Percentiles rank a stretch among this genome's conserved stretches.
phyloP scores from a whole-genome alignment of 805 yeast genomes.

The Barnettozyma sucrosica region DNA sequence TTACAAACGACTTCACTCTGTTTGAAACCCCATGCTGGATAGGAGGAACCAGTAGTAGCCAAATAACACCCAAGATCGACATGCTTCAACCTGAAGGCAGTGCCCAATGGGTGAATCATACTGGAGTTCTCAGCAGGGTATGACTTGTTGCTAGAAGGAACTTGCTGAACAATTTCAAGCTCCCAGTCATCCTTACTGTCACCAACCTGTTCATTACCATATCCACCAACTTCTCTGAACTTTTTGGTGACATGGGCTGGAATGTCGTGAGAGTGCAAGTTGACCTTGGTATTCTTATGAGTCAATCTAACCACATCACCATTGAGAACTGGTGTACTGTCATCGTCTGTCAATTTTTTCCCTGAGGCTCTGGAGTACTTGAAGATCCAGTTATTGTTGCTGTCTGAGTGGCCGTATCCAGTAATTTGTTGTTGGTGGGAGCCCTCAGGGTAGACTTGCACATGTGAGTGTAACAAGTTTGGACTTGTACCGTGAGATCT shows the following conservation, averaged over 20 bases:
- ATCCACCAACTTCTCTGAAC: conserved; percentile 82
- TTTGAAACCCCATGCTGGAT: conserved; percentile 81
- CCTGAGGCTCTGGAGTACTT: conserved; percentile 46
- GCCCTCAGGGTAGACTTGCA: conserved; percentile 68
- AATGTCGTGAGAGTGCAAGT: conserved; percentile 67
- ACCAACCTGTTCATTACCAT: conserved; percentile 65
- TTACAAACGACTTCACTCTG: conserved; percentile 79
- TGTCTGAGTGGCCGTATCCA: conserved; percentile 70
- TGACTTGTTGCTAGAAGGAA: conserved; percentile 27
- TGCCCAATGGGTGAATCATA: conserved; percentile 67
- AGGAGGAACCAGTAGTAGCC: conserved; percentile 62
- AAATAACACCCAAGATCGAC: conserved; percentile 65
- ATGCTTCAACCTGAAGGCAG: conserved; percentile 64
- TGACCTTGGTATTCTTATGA: conserved; percentile 57
- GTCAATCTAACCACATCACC: conserved; percentile 57
- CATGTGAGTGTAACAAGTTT: conserved; percentile 82
- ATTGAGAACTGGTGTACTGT: conserved; percentile 34
- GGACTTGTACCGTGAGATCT: conserved; percentile 70
- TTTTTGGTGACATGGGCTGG: conserved; percentile 60
- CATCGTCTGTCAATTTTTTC: conserved; percentile 26
- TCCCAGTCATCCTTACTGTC: conserved; percentile 89
- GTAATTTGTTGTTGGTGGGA: conserved; percentile 75
- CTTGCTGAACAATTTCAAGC: conserved; percentile 70
- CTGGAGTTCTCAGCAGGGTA: conserved; percentile 43
- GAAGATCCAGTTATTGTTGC: conserved; percentile 63